Base-by-base conservation (phyloP, 2,329 filamentous ascomycete genomes). In the Penicillium decumbens region DNA sequence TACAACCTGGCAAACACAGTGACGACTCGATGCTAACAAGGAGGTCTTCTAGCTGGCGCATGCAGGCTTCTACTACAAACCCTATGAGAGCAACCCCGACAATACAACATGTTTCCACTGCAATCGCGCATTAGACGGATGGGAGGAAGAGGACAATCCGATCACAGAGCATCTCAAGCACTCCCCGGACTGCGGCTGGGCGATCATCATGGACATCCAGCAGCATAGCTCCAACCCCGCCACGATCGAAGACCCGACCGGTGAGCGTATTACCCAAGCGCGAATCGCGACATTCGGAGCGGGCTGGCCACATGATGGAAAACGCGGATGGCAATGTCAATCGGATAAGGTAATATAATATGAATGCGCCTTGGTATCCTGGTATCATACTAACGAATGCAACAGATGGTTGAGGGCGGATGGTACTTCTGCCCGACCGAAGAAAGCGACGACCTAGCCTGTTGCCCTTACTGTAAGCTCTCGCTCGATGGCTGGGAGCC, bases 401-500 rank as follows among this genome's bases (percentile, higher is more conserved):
- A 45, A 47, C 61, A 93, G 84, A 84, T 97, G 75, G 89, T 89
- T 29, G 88, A 92, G 57, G 88, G 89, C 25, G 93, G 93, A 9
- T 98, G 92, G 91, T 90, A 87, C 65, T 96, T 91, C 71, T 95
- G 90, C 23, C 91, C 93, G 0, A 88, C 83, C 5, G 74, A 81
- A 38, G 89, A 92, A 38, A 89, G 84, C 10, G 85, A 93, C 57
- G 93, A 98, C 68, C 88, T 92, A 73, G 88, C 89, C 8, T 93
- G 87, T 9, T 98, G 93, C 67, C 80, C 88, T 25, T 96, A 97
- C 72, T 98, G 93, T 73, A 83, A 87, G 49, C 74, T 97, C 13
- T 89, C 87, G 9, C 79, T 98, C 9, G 92, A 97, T 68, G 90
- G 90, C 6, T 98, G 95, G 93, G 93, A 97, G 65, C 85, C 87